These are phyloP conservation scores for Ophiorrhiza pumila DNA, from an alignment of 257 asterid genomes.

Conservation along the genomic window DNA sequence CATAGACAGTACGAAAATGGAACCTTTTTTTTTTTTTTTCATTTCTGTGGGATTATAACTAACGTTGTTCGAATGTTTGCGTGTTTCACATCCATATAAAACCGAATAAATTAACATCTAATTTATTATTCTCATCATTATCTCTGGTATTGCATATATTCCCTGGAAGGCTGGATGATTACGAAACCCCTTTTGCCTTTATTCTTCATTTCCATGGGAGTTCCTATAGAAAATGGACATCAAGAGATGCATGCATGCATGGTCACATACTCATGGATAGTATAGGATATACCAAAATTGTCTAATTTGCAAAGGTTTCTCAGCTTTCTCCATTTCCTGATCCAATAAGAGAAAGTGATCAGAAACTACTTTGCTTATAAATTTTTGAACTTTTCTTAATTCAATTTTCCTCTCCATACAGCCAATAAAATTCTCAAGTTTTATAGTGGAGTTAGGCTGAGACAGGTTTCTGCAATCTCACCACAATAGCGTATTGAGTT, in stretches of 20 bases:
- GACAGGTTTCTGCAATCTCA: conserved; percentile 16
- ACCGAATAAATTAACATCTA: neutral
- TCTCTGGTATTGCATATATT: neutral
- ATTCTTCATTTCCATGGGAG: neutral
- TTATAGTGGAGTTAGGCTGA: conserved; percentile 24
- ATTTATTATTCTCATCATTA: neutral
- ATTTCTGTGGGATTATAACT: neutral
- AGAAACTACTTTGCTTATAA: neutral
- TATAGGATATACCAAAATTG: neutral
- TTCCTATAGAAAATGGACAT: neutral
- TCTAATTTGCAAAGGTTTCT: neutral
- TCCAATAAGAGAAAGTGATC: conserved; percentile 11
- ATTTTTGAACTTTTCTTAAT: neutral
- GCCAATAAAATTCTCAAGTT: neutral
- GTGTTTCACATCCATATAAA: neutral
- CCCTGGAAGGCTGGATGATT: neutral
- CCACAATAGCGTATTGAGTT: conserved; percentile 3
- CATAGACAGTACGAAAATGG: neutral
- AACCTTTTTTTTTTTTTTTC: neutral
- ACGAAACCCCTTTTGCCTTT: neutral
- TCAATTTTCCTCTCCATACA: neutral
- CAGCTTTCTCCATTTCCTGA: neutral
- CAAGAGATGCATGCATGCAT: too few relatives aligned
- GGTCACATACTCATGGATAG: neutral
- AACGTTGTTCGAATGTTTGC: neutral